Percentiles rank a stretch among this genome's conserved stretches.
Conservation (phyloP, 495 filamentous ascomycete species). For the Lasiosphaeris hirsuta region DNA sequence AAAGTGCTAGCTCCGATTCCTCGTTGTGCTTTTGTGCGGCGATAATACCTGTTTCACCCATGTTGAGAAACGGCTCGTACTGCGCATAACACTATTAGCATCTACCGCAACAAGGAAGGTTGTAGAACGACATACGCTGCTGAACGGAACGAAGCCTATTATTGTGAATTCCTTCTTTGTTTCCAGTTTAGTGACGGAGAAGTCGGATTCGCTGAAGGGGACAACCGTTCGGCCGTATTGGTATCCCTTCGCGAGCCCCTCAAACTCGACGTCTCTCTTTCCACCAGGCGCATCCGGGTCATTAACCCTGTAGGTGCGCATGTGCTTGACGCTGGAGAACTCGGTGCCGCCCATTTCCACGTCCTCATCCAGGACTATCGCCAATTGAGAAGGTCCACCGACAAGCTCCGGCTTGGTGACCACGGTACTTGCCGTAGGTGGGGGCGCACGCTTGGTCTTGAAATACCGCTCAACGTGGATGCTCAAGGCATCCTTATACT, state of each 20-base stretch:
- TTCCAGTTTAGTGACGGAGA: slow-evolving; percentile 75
- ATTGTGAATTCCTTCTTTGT: slow-evolving; percentile 72
- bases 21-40: slow-evolving; percentile 70
- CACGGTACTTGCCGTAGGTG: slow-evolving; percentile 73
- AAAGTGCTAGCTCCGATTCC: slow-evolving; percentile 75
- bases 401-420: slow-evolving; percentile 50
- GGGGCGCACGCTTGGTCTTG: slow-evolving; percentile 69
- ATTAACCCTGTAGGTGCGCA: slow-evolving; percentile 74
- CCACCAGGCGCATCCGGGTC: slow-evolving; percentile 71
- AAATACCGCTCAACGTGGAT: slow-evolving; percentile 92
- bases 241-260: slow-evolving; percentile 87
- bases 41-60: slow-evolving; percentile 73
- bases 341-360: slow-evolving; percentile 41
- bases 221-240: slow-evolving; percentile 92
- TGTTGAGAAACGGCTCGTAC: slow-evolving; percentile 82
- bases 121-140: slow-evolving; percentile 53
- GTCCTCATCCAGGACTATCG: slow-evolving; percentile 44
- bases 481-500: slow-evolving; percentile 71
- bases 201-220: slow-evolving; percentile 78
- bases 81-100: slow-evolving; percentile 31
- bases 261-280: slow-evolving; percentile 78
- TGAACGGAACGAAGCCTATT: slow-evolving; percentile 76
- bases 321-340: slow-evolving; percentile 64
- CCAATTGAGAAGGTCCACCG: slow-evolving; percentile 41
- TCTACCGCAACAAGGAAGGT: neutral